phyloP scores from a whole-genome alignment of 2,329 filamentous ascomycete genomes.

The Hawksworthiomyces lignivorus region DNA sequence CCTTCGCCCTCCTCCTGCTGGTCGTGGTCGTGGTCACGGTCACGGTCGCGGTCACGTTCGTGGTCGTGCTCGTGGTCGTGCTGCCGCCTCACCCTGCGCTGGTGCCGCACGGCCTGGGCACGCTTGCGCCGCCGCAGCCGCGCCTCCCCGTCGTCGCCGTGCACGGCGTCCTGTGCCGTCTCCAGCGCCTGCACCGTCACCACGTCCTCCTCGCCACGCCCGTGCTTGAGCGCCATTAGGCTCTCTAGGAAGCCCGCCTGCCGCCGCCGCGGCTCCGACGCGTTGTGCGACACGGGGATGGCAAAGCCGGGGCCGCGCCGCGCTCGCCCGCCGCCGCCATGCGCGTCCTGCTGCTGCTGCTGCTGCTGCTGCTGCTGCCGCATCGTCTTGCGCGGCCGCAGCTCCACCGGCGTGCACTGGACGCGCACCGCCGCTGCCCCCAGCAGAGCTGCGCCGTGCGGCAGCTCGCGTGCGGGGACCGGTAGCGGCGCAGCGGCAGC shows the following conservation, averaged over 20 bases:
- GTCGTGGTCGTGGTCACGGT: not conserved
- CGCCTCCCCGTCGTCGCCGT: constrained; percentile 10
- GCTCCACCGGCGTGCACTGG: constrained; percentile 12
- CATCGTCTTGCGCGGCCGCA: constrained; percentile 7
- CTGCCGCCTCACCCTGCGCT: not conserved
- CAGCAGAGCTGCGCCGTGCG: constrained; percentile 21
- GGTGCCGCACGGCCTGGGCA: constrained; percentile 5
- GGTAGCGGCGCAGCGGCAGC: not conserved
- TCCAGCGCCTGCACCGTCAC: constrained; percentile 18
- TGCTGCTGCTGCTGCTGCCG: not conserved
- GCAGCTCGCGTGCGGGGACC: not conserved
- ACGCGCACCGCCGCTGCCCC: constrained; percentile 19
- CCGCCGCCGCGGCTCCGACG: constrained; percentile 11
- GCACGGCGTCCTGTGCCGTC: constrained; percentile 7
- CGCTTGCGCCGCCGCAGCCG: constrained; percentile 1
- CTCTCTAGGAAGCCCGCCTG: constrained; percentile 18
- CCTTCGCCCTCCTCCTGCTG: not conserved
- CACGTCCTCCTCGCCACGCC: constrained; percentile 15
- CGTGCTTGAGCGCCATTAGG: constrained; percentile 18
- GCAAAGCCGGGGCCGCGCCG: constrained; percentile 12
- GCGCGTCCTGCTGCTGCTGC: too few species aligned
- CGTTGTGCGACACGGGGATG: constrained; percentile 14
- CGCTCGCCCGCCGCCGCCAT: too few species aligned
- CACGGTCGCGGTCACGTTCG: not conserved
- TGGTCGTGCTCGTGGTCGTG: not conserved